Percentiles rank a stretch among this genome's conserved stretches.
These are phyloP conservation scores for Fraxinus greggii DNA, from an alignment of 305 asterid species.

Conservation along the genomic window DNA sequence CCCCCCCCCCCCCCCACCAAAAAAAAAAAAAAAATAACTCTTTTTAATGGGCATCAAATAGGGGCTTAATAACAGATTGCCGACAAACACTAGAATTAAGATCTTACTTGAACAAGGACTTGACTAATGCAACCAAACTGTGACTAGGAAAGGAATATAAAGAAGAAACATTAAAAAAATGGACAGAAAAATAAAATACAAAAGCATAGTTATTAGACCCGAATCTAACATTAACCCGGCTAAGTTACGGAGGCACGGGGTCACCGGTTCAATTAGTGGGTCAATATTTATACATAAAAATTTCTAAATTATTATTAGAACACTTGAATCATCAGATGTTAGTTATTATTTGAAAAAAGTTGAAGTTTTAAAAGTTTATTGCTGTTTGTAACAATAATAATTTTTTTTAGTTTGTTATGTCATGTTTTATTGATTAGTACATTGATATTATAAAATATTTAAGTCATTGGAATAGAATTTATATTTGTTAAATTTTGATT, in stretches of 20 bases:
- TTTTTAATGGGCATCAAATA: not conserved
- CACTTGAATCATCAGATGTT: not conserved
- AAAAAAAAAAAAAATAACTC: not conserved
- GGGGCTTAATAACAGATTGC: not conserved
- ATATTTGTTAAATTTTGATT: not conserved
- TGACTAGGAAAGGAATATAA: not conserved
- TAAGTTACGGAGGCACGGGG: not conserved
- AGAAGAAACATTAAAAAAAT: not conserved
- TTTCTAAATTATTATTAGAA: not conserved
- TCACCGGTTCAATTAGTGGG: not conserved
- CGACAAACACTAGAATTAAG: not conserved
- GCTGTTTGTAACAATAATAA: not conserved
- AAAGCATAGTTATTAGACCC: not conserved
- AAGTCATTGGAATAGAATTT: not conserved
- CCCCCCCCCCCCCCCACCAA: too few species aligned
- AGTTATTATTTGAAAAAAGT: not conserved
- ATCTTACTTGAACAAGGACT: not conserved
- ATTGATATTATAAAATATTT: not conserved
- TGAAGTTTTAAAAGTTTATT: not conserved
- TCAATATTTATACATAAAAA: not conserved
- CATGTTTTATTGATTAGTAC: not conserved
- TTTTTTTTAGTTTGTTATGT: not conserved
- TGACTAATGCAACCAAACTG: not conserved
- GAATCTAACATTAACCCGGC: not conserved
- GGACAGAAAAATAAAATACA: not conserved